Percentiles rank a stretch among this genome's conserved stretches.
phyloP scores from a whole-genome alignment of 2,329 filamentous ascomycete species.

The Verticillium longisporum region DNA sequence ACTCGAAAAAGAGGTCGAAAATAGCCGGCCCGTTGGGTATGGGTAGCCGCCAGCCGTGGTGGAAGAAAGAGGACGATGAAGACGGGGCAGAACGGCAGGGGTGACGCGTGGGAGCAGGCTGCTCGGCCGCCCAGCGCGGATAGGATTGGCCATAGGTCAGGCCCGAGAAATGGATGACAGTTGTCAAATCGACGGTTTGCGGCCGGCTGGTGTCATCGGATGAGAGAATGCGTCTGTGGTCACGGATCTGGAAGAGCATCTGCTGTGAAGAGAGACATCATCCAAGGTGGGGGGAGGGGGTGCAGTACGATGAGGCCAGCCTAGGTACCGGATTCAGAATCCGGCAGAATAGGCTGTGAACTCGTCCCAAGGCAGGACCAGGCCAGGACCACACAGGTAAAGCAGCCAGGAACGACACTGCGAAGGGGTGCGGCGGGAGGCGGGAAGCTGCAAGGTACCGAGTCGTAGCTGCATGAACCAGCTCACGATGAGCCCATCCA shows the following conservation, averaged over 20 bases:
- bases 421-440: not conserved
- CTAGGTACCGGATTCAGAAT: too few species aligned
- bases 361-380: too few species aligned
- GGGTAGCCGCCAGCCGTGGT: conserved; percentile 28
- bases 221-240: too few species aligned
- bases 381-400: not conserved
- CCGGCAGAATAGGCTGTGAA: not conserved
- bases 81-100: not conserved
- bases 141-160: not conserved
- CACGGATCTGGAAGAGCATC: too few species aligned
- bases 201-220: too few species aligned
- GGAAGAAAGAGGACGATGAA: conserved; percentile 2
- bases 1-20: conserved; percentile 17
- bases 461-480: not conserved
- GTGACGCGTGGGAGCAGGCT: not conserved
- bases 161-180: not conserved
- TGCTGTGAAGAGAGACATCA: too few species aligned
- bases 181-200: too few species aligned
- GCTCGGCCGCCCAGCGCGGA: not conserved
- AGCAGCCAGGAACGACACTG: not conserved
- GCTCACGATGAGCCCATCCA: not conserved
- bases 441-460: not conserved
- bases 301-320: too few species aligned
- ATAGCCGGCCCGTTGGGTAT: conserved; percentile 21
- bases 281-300: too few species aligned